phyloP scores from a whole-genome alignment of 1,284 basidiomycete species.

The Phylloboletellus chloephorus region DNA sequence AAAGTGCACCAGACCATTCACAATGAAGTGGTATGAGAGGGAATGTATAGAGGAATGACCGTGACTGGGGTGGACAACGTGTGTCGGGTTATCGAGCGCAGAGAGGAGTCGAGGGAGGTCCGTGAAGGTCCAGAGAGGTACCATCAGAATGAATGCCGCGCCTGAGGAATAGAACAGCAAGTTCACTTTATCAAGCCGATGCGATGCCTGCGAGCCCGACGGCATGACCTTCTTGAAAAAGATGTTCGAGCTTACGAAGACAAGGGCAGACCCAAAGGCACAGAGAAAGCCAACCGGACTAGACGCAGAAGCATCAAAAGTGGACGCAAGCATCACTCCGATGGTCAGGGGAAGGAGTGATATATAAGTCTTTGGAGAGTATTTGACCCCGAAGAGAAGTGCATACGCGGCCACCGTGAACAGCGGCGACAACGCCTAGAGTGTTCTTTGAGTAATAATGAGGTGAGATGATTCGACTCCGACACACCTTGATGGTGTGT shows the following conservation, averaged over 20 bases:
- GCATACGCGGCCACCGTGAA: slow-evolving; percentile 97
- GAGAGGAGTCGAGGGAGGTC: slow-evolving; percentile 70
- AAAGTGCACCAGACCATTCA: slow-evolving; percentile 96
- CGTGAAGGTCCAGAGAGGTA: slow-evolving; percentile 87
- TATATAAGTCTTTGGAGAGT: slow-evolving; percentile 86
- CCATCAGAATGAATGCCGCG: slow-evolving; percentile 92
- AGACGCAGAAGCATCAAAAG: slow-evolving; percentile 84
- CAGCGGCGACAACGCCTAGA: slow-evolving; percentile 88
- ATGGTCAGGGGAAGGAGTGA: slow-evolving; percentile 92
- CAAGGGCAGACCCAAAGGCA: slow-evolving; percentile 89
- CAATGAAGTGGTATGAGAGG: slow-evolving; percentile 71
- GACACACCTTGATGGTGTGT: slow-evolving; percentile 92
- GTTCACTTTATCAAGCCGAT: slow-evolving; percentile 96
- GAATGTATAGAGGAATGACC: slow-evolving; percentile 48
- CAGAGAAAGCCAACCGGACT: slow-evolving; percentile 82
- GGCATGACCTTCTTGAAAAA: slow-evolving; percentile 99
- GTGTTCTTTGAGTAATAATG: slow-evolving; percentile 8
- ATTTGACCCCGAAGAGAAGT: slow-evolving; percentile 87
- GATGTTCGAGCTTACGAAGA: slow-evolving; percentile 98
- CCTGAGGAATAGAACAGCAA: slow-evolving; percentile 93
- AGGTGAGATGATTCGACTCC: background rate
- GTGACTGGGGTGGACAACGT: slow-evolving; percentile 47
- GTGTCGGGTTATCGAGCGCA: slow-evolving; percentile 34
- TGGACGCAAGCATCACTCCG: slow-evolving; percentile 97
- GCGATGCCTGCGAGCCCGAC: slow-evolving; percentile 47